Percentiles rank a stretch among this genome's conserved stretches.
Conservation (phyloP, 2,329 filamentous ascomycete species). For the Metarhizium robertsii region DNA sequence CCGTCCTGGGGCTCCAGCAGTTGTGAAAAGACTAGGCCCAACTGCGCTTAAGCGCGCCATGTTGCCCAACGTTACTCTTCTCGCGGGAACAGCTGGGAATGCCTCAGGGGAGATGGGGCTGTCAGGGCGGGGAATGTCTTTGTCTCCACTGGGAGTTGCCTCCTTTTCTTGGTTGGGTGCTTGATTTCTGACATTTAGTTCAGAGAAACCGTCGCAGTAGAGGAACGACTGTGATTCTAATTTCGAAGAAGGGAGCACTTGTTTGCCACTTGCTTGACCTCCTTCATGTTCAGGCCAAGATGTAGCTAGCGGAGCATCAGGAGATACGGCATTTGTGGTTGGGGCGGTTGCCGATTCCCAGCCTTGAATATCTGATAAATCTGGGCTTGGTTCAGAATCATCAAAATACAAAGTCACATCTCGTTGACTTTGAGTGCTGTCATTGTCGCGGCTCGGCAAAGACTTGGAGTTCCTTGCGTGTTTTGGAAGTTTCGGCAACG, state of each 20-base stretch:
- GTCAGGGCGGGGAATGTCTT: constrained; percentile 30
- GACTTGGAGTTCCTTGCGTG: neutral
- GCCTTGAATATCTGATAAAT: constrained; percentile 30
- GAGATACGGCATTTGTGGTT: neutral
- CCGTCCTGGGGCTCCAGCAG: constrained; percentile 21
- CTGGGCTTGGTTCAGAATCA: constrained; percentile 24
- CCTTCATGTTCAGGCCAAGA: neutral
- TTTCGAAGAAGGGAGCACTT: constrained; percentile 5
- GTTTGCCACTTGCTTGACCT: neutral
- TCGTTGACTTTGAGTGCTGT: constrained; percentile 13
- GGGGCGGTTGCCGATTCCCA: constrained; percentile 16
- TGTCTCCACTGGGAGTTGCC: constrained; percentile 10
- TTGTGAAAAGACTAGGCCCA: constrained; percentile 14
- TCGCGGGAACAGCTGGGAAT: constrained; percentile 16
- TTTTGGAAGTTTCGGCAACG: constrained; percentile 4
- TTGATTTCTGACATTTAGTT: neutral
- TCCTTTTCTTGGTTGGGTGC: neutral
- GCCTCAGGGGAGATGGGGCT: constrained; percentile 27
- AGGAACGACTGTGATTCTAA: constrained; percentile 8
- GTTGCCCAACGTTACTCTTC: constrained; percentile 21
- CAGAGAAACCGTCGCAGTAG: constrained; percentile 3
- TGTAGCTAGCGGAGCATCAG: neutral
- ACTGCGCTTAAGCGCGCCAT: constrained; percentile 28
- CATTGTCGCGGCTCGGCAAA: constrained; percentile 1
- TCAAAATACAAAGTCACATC: constrained; percentile 19